phyloP scores from a whole-genome alignment of 306 rosid species.

The Betula pendula region DNA sequence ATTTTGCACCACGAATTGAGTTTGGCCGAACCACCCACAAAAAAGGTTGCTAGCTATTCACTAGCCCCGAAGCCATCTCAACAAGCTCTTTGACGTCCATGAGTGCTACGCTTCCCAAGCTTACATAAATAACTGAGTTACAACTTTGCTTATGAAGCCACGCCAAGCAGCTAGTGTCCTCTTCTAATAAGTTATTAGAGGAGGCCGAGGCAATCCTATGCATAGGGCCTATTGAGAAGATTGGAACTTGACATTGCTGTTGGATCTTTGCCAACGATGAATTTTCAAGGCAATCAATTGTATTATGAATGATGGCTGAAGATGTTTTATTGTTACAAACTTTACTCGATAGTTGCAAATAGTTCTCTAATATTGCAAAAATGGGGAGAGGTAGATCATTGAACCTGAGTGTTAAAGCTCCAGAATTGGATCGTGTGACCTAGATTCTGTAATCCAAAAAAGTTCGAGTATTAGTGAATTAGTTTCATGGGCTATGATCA shows the following conservation, averaged over 20 bases:
- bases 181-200: constrained; percentile 22
- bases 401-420: constrained; percentile 42
- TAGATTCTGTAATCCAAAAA: constrained; percentile 21
- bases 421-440: constrained; percentile 22
- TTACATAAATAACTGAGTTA: constrained; percentile 31
- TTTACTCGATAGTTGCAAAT: background rate
- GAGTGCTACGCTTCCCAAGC: constrained; percentile 58
- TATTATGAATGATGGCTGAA: constrained; percentile 46
- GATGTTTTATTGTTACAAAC: constrained; percentile 17
- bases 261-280: constrained; percentile 13
- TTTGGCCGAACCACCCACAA: constrained; percentile 42
- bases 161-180: constrained; percentile 27
- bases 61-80: constrained; percentile 54
- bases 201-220: constrained; percentile 30
- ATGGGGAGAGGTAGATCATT: constrained; percentile 43
- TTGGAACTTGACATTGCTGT: constrained; percentile 17
- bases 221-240: constrained; percentile 55
- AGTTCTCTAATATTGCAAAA: background rate
- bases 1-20: constrained; percentile 14
- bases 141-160: constrained; percentile 32
- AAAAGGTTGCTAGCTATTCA: constrained; percentile 43
- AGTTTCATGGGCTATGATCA: background rate
- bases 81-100: constrained; percentile 39
- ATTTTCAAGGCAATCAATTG: background rate
- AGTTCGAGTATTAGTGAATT: no score